Conservation (phyloP, 768 basidiomycete genomes). For the Cystobasidium ongulense region DNA sequence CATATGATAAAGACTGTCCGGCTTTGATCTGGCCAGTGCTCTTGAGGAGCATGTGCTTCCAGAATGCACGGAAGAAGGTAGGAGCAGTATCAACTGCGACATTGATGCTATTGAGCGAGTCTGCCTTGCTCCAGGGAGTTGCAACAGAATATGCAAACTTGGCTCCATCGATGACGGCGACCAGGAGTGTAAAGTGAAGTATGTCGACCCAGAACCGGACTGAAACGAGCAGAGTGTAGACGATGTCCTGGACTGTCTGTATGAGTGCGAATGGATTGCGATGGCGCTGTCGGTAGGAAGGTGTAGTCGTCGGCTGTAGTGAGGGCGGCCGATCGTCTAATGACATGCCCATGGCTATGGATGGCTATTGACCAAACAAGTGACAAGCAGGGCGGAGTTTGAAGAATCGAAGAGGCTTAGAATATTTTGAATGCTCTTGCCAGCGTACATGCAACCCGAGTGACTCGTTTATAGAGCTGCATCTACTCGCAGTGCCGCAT, state of each 20-base stretch:
- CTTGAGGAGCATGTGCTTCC: constrained; percentile 41
- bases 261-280: not conserved
- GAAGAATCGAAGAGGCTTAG: too few relatives aligned
- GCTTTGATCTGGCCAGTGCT: constrained; percentile 39
- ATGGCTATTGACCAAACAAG: too few relatives aligned
- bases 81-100: constrained; percentile 37
- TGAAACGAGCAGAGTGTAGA: not conserved
- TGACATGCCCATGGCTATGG: too few relatives aligned
- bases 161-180: not conserved
- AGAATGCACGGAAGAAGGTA: constrained; percentile 43
- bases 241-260: not conserved
- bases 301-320: not conserved
- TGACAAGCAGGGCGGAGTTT: too few relatives aligned
- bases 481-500: too few relatives aligned
- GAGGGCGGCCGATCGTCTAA: too few relatives aligned
- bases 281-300: not conserved
- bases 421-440: too few relatives aligned
- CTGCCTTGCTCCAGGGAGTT: not conserved
- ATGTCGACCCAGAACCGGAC: constrained; percentile 21
- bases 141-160: not conserved
- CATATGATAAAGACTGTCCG: constrained; percentile 44
- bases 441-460: too few relatives aligned
- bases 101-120: constrained; percentile 22
- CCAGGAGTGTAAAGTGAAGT: not conserved
- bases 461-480: too few relatives aligned